Percentiles rank a stretch among this genome's conserved stretches.
These are phyloP conservation scores for Pichiaceae sp. DNA, from an alignment of 1,139 yeast genomes.

Conservation along the genomic window DNA sequence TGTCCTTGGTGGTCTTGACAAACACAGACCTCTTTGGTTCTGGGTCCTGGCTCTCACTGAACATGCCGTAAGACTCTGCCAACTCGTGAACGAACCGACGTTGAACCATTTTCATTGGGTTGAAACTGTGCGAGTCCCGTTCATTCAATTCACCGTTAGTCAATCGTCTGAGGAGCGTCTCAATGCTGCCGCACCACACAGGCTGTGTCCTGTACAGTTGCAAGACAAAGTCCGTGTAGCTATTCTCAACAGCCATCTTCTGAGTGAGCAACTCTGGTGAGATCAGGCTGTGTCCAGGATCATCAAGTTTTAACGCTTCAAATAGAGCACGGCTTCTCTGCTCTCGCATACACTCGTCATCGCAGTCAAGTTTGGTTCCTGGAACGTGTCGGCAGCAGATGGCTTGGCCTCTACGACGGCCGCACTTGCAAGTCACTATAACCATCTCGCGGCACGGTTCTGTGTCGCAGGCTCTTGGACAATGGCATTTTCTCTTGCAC, in stretches of 20 bases:
- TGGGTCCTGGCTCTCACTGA: constrained; percentile 69
- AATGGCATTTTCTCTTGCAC: constrained; percentile 62
- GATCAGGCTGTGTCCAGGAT: not conserved
- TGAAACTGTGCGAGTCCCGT: constrained; percentile 45
- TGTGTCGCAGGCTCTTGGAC: constrained; percentile 38
- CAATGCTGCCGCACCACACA: constrained; percentile 61
- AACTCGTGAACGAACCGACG: constrained; percentile 65
- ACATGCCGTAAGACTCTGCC: constrained; percentile 49
- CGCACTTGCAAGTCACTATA: constrained; percentile 54
- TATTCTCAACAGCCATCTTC: constrained; percentile 17
- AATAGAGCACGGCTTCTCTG: constrained; percentile 56
- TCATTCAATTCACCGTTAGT: constrained; percentile 27
- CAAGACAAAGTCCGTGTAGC: constrained; percentile 38
- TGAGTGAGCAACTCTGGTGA: constrained; percentile 8
- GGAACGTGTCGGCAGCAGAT: constrained; percentile 29
- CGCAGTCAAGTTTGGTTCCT: constrained; percentile 44
- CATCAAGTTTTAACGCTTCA: constrained; percentile 44
- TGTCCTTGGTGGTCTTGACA: constrained; percentile 33
- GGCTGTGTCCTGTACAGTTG: constrained; percentile 40
- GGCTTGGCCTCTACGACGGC: constrained; percentile 36
- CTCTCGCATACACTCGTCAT: constrained; percentile 57
- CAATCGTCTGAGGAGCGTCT: constrained; percentile 41
- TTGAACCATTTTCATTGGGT: constrained; percentile 65
- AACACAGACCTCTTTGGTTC: constrained; percentile 75
- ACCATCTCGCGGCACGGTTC: constrained; percentile 49